Evolutionary conservation across 2,329 filamentous ascomycete species (phyloP).

Genomic region (Dactylellina cionopaga): DNA sequence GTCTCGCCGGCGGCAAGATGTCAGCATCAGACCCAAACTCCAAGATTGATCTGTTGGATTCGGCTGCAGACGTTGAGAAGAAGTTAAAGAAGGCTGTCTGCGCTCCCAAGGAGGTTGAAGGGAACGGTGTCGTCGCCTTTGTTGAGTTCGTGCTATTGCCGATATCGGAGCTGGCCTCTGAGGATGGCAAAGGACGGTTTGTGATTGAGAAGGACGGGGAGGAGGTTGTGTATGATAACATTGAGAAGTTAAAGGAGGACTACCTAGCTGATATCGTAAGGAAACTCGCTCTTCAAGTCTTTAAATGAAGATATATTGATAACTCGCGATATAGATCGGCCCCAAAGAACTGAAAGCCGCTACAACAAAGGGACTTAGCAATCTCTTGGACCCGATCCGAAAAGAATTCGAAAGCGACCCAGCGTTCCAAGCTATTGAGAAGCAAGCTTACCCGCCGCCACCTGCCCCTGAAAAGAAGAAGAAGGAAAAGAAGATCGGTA

Average conservation of each 20-base stretch:
- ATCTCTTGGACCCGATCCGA: slow-evolving; percentile 80
- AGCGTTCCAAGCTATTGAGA: slow-evolving; percentile 82
- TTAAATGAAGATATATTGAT: not conserved
- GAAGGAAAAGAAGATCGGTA: slow-evolving; percentile 72
- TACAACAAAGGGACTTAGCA: slow-evolving; percentile 76
- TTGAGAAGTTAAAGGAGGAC: slow-evolving; percentile 79
- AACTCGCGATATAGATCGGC: slow-evolving; percentile 69
- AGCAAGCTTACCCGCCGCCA: slow-evolving; percentile 82
- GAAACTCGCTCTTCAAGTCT: slow-evolving; percentile 54
- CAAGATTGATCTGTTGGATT: slow-evolving; percentile 93
- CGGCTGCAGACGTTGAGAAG: slow-evolving; percentile 76
- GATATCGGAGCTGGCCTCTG: slow-evolving; percentile 70
- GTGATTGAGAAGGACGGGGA: slow-evolving; percentile 55
- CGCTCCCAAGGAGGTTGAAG: slow-evolving; percentile 78
- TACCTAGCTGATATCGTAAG: slow-evolving; percentile 80
- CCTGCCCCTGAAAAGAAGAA: slow-evolving; percentile 73
- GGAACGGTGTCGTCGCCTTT: slow-evolving; percentile 86
- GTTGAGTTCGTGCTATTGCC: slow-evolving; percentile 88
- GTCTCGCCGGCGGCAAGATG: slow-evolving; percentile 69
- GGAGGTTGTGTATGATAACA: slow-evolving; percentile 71
- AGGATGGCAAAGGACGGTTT: slow-evolving; percentile 61
- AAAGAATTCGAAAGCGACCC: slow-evolving; percentile 74
- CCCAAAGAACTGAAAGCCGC: slow-evolving; percentile 91
- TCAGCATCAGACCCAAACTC: slow-evolving; percentile 67
- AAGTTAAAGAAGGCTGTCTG: slow-evolving; percentile 88